Base-by-base conservation (phyloP, 768 basidiomycete genomes). In the Flagelloscypha sp. region DNA sequence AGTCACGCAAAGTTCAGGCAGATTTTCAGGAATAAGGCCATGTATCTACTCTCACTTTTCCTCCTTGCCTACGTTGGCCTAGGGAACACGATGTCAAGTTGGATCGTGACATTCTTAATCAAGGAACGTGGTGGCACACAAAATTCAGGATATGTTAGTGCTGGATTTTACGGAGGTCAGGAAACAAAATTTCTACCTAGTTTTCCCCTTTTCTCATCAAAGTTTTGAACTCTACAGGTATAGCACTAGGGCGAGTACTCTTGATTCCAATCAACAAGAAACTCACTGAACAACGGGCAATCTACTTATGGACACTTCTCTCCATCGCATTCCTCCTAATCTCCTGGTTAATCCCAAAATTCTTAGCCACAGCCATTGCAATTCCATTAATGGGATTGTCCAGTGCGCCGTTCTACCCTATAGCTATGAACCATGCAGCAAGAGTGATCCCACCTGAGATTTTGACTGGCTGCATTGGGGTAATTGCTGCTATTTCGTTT, bases 1-100 rank as follows among this genome's bases (percentile, higher is more conserved):
- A n/a, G n/a, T n/a, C 56, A 56, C 12, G 70, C 58, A 29, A 58
- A 48, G 16, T 60, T 72, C 50, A 58, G 61, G 13, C 70, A 79
- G 42, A 76, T 82, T 37, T 45, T 82, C 32, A 38, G 50, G 1
- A 58, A 65, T 30, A 70, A 62, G 38, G 63, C 65, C 0, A 77
- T 83, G 1, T 78, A 83, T 42, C 54, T 75, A 12, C 57, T 84
- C 4, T 76, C 81, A 0, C 56, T 76, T 42, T 84, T 79, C 47
- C 65, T 72, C 35, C 59, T 81, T 7, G 66, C 81, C 1, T 83
- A 83, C 45, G 77, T 83, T 16, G 81, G 81, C 7, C 68, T 79
- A 2, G 81, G 82, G 45, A 77, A 81, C 1, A 73, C 69, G 0
- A 65, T 69, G 33, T 23, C 30, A 76, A 79, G 81, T 3, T 84